Evolutionary conservation across 2,329 filamentous ascomycete genomes (phyloP).

Genomic region (Penicillium oxalicum): DNA sequence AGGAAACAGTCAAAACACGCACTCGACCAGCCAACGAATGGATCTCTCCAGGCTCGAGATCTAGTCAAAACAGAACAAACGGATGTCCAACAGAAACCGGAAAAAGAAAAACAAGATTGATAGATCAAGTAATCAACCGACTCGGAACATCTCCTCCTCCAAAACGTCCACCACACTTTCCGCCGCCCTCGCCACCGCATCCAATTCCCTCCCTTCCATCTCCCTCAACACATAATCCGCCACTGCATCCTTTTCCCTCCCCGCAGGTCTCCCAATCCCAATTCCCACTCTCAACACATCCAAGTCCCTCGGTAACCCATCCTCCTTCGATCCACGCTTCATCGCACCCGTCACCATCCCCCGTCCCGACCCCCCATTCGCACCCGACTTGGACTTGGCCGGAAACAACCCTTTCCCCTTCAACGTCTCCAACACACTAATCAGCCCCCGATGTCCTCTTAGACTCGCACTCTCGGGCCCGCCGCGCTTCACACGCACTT

Average conservation of each 20-base stretch:
- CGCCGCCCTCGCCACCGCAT: constrained; percentile 45
- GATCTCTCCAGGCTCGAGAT: no score
- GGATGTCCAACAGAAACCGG: no score
- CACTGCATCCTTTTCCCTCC: constrained; percentile 61
- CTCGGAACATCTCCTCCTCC: constrained; percentile 41
- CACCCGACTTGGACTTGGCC: no score
- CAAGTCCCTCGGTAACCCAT: constrained; percentile 16
- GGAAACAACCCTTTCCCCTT: constrained; percentile 35
- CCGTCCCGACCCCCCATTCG: constrained; percentile 23
- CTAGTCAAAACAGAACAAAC: no score
- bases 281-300: constrained; percentile 61
- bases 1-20: no score
- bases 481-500: constrained; percentile 59
- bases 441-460: constrained; percentile 69
- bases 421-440: constrained; percentile 56
- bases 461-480: constrained; percentile 49
- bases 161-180: constrained; percentile 49
- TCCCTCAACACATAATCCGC: constrained; percentile 69
- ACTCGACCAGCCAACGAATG: no score
- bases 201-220: constrained; percentile 52
- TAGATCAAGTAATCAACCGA: not conserved
- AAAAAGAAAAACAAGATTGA: no score
- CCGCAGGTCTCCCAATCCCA: constrained; percentile 78
- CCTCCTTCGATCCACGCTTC: not conserved
- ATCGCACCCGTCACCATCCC: not conserved